Percentiles rank a stretch among this genome's conserved stretches.
phyloP scores from a whole-genome alignment of 768 basidiomycete genomes.

The Suillus luteus region DNA sequence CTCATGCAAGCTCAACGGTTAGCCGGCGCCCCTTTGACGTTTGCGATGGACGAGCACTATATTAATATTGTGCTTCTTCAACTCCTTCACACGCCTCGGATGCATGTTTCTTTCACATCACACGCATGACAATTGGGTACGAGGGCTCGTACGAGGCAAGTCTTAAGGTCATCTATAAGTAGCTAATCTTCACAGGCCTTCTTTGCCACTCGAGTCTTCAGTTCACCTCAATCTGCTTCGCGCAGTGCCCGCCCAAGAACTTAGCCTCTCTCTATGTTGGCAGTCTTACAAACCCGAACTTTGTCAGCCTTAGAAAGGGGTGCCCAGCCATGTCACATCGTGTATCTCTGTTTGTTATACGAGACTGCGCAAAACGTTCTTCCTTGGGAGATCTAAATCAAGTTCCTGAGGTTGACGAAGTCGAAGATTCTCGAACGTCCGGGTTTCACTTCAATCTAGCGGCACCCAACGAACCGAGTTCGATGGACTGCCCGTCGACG shows the following conservation, averaged over 20 bases:
- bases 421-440: not conserved
- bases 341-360: not conserved
- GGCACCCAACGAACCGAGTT: not conserved
- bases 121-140: not conserved
- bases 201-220: not conserved
- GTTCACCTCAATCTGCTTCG: not conserved
- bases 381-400: not conserved
- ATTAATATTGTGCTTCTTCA: constrained; percentile 10
- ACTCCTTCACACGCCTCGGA: constrained; percentile 13
- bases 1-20: not conserved
- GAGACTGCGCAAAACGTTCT: not conserved
- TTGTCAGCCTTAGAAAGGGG: not conserved
- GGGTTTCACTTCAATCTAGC: not conserved
- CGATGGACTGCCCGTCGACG: not conserved
- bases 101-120: constrained; percentile 11
- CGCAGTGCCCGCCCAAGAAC: not conserved
- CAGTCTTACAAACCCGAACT: not conserved
- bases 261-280: not conserved
- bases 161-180: constrained; percentile 1
- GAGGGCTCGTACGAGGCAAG: too few species aligned
- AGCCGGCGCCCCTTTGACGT: not conserved
- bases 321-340: not conserved
- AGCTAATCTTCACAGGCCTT: constrained; percentile 7
- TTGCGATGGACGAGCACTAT: constrained; percentile 16
- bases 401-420: not conserved